Evolutionary conservation across 305 asterid species (phyloP), one percentile per base, ranked within the genome.

Genomic region (Fraxinus velutina): DNA sequence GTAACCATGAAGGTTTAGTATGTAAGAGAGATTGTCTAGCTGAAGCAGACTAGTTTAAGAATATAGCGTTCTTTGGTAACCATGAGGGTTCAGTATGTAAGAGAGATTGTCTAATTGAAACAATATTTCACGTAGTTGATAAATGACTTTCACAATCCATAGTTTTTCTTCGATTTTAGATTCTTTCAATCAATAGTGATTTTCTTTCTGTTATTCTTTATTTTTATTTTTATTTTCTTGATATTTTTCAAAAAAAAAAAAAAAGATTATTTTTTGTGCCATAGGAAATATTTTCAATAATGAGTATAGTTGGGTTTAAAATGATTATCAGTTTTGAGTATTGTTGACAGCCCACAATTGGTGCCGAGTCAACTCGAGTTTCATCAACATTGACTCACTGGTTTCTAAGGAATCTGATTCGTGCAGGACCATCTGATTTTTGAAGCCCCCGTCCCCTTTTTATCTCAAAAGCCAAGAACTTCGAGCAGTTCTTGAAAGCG

Each of bases 391-490:
- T 32, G 77, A 80, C 82, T 86, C 73, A 52, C 29, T 75, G 24
- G 80, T 24, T 24, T 81, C 42, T 7, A 66, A 27, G 39, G 90
- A 89, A 89, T 84, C 90, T 76, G 92, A 89, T 89, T 87, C 90
- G 84, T 72, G 72, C 21, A 80, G 90, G 92, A 89, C 88, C 90
- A 87, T 87, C 44, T 52, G 19, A 83, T 66, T 79, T 83, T 71
- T 80, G 72, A 78, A 82, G 66, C 70, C 79, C 55, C 47, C 12
- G 64, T 55, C 76, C 80, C 78, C 82, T 85, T 85, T 87, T 66
- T 73, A 85, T 85, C 90, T 86, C 86, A 83, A 84, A 89, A 84
- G 87, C 81, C 77, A 74, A 57, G 79, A 82, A 27, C 81, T 36
- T 79, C 78, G 75, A 83, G 79, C 83, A 30, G 29, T 81, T 76